Base-by-base conservation (phyloP, 2,329 filamentous ascomycete species). In the Aspergillus sp. region DNA sequence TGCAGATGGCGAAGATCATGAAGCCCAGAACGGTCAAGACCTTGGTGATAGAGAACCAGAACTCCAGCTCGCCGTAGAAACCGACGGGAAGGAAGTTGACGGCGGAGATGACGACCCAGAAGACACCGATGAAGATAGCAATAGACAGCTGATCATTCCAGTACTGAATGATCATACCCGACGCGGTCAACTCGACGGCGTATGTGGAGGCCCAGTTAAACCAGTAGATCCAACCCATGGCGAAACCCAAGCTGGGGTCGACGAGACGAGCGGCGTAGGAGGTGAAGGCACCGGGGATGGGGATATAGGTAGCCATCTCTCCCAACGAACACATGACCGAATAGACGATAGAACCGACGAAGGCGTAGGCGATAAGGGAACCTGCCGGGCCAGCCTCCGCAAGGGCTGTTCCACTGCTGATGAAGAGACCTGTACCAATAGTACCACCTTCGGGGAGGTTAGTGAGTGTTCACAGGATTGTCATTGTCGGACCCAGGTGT, bases 171-270 rank as follows among this genome's bases (percentile, higher is more conserved):
- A 92, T 89, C 51, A 91, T 78, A 10, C 88, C 88, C 1, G 88
- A 85, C 0, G 88, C 87, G 0, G 85, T 88, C 42, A 92, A 79
- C 71, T 92, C 89, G 13, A 91, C 82, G 0, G 88, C 88, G 64
- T 85, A 90, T 0, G 89, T 91, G 58, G 88, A 85, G n/a, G 86
- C 82, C 88, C 88, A 93, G 50, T 84, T 87, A 69, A 91, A 91
- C 87, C 88, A 92, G 75, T 92, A 93, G 58, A 90, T 86, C 90
- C 90, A 93, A 15, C 90, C 90, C 82, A 92, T 88, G 23, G 88
- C 83, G 68, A 92, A 92, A 13, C 88, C 89, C 57, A 91, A 79
- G 54, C 86, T 86, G 11, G 85, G 87, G 68, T 90, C 87, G 63
- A 91, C 83, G 69, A 93, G 92, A n/a, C 90, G 88, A 41, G 86